phyloP scores from a whole-genome alignment of 1,139 yeast species.

The Zygosaccharomyces sapae region DNA sequence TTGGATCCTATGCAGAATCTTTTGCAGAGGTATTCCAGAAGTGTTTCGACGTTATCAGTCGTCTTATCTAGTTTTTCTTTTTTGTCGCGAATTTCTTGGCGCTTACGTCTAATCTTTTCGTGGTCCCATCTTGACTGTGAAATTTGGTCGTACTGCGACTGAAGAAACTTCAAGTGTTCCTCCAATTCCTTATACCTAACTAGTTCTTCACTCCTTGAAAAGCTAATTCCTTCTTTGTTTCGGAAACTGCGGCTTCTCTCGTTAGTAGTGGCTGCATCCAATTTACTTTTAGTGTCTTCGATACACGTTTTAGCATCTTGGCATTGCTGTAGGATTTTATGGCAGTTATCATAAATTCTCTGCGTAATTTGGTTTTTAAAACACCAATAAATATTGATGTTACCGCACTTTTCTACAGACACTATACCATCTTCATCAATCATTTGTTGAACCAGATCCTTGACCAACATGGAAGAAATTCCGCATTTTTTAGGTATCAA shows the following conservation, averaged over 20 bases:
- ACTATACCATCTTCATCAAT: constrained; percentile 47
- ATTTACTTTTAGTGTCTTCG: constrained; percentile 12
- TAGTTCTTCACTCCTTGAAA: constrained; percentile 11
- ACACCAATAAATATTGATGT: constrained; percentile 51
- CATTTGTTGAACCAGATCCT: constrained; percentile 44
- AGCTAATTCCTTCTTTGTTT: constrained; percentile 8
- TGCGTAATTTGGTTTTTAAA: constrained; percentile 42
- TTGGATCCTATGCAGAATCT: constrained; percentile 19
- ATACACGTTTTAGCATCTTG: constrained; percentile 18
- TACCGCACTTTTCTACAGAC: constrained; percentile 51
- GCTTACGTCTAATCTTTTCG: constrained; percentile 13
- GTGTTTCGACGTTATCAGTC: constrained; percentile 31
- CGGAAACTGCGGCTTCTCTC: constrained; percentile 12
- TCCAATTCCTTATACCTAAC: constrained; percentile 11
- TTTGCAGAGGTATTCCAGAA: constrained; percentile 23
- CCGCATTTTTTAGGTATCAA: constrained; percentile 45
- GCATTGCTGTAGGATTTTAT: constrained; percentile 11
- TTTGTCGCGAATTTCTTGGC: constrained; percentile 6
- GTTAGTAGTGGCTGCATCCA: constrained; percentile 13
- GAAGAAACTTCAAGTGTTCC: constrained; percentile 10
- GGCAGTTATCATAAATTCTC: constrained; percentile 26
- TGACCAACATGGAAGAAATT: constrained; percentile 46
- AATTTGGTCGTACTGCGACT: constrained; percentile 11
- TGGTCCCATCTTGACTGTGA: constrained; percentile 21
- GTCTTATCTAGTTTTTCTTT: constrained; percentile 15